These are phyloP conservation scores for Neoascochyta sp. DNA, from an alignment of 2,329 filamentous ascomycete genomes.

Conservation along the genomic window DNA sequence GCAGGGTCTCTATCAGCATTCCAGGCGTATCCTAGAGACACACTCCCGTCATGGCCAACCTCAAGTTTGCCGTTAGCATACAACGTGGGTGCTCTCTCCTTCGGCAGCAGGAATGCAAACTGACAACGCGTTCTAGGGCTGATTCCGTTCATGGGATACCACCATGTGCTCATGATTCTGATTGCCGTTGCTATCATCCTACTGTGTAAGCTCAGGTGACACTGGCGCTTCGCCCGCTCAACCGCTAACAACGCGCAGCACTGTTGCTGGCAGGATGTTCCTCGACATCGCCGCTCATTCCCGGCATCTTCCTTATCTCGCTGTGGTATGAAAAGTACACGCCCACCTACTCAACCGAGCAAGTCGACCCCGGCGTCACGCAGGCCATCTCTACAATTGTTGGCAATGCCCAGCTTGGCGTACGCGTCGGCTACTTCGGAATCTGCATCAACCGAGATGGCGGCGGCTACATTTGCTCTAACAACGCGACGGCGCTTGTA, in stretches of 20 bases:
- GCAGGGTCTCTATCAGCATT: constrained; percentile 32
- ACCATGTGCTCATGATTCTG: constrained; percentile 94
- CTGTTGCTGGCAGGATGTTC: constrained; percentile 93
- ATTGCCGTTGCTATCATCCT: constrained; percentile 92
- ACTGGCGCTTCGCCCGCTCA: constrained; percentile 9
- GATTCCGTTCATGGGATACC: constrained; percentile 63
- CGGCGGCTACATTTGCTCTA: constrained; percentile 89
- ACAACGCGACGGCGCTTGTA: constrained; percentile 91
- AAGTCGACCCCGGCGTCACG: constrained; percentile 85
- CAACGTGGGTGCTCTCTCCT: constrained; percentile 39
- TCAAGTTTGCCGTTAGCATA: constrained; percentile 51
- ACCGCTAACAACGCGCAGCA: constrained; percentile 52
- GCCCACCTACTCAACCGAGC: constrained; percentile 75
- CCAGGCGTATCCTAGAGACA: constrained; percentile 17
- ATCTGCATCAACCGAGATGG: constrained; percentile 93
- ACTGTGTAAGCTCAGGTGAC: constrained; percentile 66
- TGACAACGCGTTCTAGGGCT: constrained; percentile 44
- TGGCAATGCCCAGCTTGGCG: constrained; percentile 75
- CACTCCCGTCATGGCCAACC: constrained; percentile 45
- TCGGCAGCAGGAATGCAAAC: constrained; percentile 13
- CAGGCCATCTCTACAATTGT: constrained; percentile 87
- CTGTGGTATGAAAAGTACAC: constrained; percentile 90
- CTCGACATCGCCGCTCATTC: constrained; percentile 90
- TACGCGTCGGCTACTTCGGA: constrained; percentile 94
- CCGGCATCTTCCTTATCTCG: constrained; percentile 95